Evolutionary conservation across 2,329 filamentous ascomycete genomes (phyloP).

Genomic region (Ustilaginoidea virens): DNA sequence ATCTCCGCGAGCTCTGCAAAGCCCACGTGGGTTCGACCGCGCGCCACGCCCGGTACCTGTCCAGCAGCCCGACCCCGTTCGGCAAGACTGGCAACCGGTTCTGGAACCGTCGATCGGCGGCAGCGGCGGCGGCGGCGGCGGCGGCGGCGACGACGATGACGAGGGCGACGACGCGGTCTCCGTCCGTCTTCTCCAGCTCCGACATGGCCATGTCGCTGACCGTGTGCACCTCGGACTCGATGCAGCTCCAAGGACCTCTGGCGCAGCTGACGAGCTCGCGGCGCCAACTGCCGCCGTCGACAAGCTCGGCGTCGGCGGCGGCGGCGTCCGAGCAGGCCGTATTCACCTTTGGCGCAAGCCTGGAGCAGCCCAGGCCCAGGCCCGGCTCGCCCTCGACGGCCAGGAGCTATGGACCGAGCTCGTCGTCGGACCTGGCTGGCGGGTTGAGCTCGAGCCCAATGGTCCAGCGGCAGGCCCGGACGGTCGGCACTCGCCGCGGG

Average conservation of each 20-base stretch:
- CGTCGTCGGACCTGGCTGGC: constrained; percentile 31
- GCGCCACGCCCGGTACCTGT: constrained; percentile 29
- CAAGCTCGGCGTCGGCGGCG: not conserved
- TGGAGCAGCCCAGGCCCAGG: constrained; percentile 12
- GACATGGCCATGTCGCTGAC: constrained; percentile 49
- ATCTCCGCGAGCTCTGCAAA: constrained; percentile 48
- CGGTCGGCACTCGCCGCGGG: constrained; percentile 31
- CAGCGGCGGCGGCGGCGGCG: no score
- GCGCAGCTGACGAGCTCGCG: constrained; percentile 39
- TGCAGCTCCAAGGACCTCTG: constrained; percentile 47
- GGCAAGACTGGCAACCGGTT: constrained; percentile 32
- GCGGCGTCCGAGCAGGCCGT: not conserved
- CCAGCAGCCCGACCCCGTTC: constrained; percentile 40
- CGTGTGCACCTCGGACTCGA: constrained; percentile 46
- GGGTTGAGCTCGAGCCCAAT: constrained; percentile 17
- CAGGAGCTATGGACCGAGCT: constrained; percentile 47
- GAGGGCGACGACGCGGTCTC: no score
- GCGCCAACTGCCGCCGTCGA: constrained; percentile 8
- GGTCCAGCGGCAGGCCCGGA: constrained; percentile 28
- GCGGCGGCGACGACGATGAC: no score
- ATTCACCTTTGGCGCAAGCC: constrained; percentile 8
- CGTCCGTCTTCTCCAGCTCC: constrained; percentile 39
- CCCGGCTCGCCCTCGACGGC: constrained; percentile 41
- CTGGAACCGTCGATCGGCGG: constrained; percentile 32
- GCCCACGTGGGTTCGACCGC: constrained; percentile 30